Evolutionary conservation across 2,329 filamentous ascomycete genomes (phyloP), one percentile per base, ranked within the genome.

Genomic region (Huntiella moniliformis): DNA sequence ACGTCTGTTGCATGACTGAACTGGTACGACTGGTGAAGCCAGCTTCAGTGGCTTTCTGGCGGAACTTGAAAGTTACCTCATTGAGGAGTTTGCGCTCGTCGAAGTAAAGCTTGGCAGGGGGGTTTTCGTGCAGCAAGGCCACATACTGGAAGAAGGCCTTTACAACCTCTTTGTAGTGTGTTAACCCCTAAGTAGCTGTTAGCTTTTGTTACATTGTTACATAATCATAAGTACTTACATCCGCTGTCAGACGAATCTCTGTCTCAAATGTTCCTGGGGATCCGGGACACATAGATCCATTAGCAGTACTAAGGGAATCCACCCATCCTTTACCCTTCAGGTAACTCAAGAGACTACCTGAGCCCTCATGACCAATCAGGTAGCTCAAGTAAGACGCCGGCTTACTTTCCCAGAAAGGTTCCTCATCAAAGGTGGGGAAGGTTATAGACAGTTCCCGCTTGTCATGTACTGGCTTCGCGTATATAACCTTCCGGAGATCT

Each of bases 11-110:
- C 91, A 98, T 96, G 13, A 85, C 74, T 13, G 80, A 77, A 56
- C 81, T 86, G 52, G 85, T 76, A 50, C 74, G 77, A 65, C 85
- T 94, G 0, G 86, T 91, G 55, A 95, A 96, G 22, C 81, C 75
- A 57, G 81, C 91, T 1, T 88, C 85, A 1, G 83, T 84, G 2
- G 78, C 83, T 67, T 96, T 96, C 58, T 96, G 84, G 61, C 79
- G 84, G 63, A 93, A 98, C 53, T 82, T 83, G 68, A 98, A 98
- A 54, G 93, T 82, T 10, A 96, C 84, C 53, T 96, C 87, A 38
- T 82, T 79, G 64, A 96, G 77, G 33, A 79, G 78, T 61, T 86
- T 88, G 60, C 91, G 82, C 62, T 98, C 91, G 31, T 93, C 75
- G 49, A 91, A 87, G 48, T 96, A 86, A 91, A 91, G 96, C 58